phyloP scores from a whole-genome alignment of 352 stramenopile genomes.

The Pythium brassicae region DNA sequence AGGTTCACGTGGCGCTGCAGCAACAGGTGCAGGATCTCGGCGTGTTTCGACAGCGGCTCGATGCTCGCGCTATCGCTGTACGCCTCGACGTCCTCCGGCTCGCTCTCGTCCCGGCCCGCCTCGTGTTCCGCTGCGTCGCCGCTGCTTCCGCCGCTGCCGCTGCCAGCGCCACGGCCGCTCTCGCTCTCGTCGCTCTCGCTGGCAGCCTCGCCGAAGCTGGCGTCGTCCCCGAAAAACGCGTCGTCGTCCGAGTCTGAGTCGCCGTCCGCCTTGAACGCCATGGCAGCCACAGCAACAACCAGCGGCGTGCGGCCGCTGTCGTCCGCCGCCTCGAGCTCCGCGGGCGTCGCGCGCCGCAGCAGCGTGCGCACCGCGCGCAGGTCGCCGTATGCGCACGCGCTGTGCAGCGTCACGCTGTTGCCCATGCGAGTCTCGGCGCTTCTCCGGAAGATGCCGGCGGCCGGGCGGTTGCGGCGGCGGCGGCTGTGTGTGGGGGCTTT shows the following conservation, averaged over 20 bases:
- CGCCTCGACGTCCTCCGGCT: slow-evolving; percentile 45
- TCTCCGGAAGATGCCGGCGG: too few species aligned
- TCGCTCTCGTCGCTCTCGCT: slow-evolving; percentile 21
- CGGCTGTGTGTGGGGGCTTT: not conserved
- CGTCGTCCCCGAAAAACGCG: slow-evolving; percentile 19
- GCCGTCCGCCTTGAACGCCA: slow-evolving; percentile 41
- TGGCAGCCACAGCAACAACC: slow-evolving; percentile 60
- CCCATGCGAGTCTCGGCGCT: slow-evolving; percentile 40
- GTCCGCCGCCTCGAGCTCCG: slow-evolving; percentile 68
- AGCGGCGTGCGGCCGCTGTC: slow-evolving; percentile 74
- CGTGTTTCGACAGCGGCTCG: slow-evolving; percentile 58
- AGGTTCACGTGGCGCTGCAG: slow-evolving; percentile 70
- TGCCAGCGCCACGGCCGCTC: not conserved
- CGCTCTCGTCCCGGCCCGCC: slow-evolving; percentile 1
- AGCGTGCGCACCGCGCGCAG: slow-evolving; percentile 48
- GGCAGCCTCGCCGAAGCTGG: slow-evolving; percentile 24
- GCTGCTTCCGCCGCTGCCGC: not conserved
- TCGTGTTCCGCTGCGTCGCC: slow-evolving; percentile 2
- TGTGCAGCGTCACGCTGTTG: slow-evolving; percentile 80
- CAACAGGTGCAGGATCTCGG: slow-evolving; percentile 73
- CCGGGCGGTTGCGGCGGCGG: too few species aligned
- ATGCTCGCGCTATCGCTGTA: slow-evolving; percentile 44
- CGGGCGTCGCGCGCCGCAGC: slow-evolving; percentile 51
- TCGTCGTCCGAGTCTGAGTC: slow-evolving; percentile 34
- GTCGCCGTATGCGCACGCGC: slow-evolving; percentile 73